phyloP scores from a whole-genome alignment of 768 basidiomycete genomes.

The Lactarius sanguifluus region DNA sequence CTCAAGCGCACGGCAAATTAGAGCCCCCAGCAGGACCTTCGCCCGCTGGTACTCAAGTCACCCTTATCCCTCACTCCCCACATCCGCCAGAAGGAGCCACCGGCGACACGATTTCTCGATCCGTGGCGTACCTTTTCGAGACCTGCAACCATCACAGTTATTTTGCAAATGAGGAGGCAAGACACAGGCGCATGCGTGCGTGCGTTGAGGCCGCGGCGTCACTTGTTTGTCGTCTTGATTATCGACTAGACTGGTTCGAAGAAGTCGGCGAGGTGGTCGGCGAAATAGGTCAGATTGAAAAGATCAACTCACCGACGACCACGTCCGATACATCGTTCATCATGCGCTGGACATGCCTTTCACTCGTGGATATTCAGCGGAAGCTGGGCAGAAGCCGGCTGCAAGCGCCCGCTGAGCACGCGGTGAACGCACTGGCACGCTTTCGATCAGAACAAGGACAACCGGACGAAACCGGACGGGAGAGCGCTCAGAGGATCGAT shows the following conservation, averaged over 20 bases:
- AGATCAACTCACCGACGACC: neutral
- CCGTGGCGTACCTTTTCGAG: neutral
- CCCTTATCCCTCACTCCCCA: too few species aligned
- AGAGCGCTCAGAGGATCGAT: neutral
- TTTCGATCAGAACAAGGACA: neutral
- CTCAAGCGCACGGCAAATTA: neutral
- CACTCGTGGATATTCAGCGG: neutral
- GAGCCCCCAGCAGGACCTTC: too few species aligned
- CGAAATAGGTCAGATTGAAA: neutral
- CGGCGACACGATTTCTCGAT: neutral
- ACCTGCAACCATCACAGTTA: neutral
- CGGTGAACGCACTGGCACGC: neutral
- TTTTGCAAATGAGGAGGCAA: neutral
- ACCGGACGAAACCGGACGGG: neutral
- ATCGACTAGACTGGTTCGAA: neutral
- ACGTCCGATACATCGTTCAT: neutral
- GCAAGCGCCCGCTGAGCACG: neutral
- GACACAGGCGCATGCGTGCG: neutral
- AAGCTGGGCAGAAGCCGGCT: neutral
- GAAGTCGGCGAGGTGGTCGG: neutral
- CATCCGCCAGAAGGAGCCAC: too few species aligned
- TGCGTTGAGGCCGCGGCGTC: constrained; percentile 1
- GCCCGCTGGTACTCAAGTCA: too few species aligned
- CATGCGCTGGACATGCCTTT: constrained; percentile 4
- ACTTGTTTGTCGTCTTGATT: neutral